Evolutionary conservation across 352 stramenopile genomes (phyloP).

Genomic region (Pythium rishiriense): DNA sequence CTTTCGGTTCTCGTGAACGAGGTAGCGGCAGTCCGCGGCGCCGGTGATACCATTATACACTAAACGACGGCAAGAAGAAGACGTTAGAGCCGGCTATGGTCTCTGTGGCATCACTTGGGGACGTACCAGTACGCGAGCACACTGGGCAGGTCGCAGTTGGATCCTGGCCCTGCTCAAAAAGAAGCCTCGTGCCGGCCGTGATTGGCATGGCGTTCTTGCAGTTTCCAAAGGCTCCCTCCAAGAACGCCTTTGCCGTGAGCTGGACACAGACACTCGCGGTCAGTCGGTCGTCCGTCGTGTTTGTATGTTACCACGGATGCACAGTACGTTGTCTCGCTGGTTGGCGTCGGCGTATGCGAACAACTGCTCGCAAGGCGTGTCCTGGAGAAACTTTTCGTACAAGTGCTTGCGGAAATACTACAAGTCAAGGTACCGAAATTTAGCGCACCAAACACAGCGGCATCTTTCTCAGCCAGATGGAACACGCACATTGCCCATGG

Average conservation of each 20-base stretch:
- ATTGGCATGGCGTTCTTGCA: constrained; percentile 61
- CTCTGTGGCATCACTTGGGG: no score
- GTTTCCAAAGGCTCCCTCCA: constrained; percentile 48
- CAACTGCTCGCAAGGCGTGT: constrained; percentile 47
- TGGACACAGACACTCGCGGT: no score
- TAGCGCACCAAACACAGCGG: no score
- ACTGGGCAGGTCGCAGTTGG: constrained; percentile 65
- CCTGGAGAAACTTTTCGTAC: constrained; percentile 59
- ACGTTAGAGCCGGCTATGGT: no score
- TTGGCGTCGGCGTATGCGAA: constrained; percentile 76
- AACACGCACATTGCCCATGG: constrained; percentile 64
- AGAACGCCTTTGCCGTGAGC: constrained; percentile 67
- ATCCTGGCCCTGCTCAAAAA: constrained; percentile 79
- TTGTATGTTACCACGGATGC: neutral
- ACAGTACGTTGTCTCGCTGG: constrained; percentile 66
- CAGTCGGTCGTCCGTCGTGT: no score
- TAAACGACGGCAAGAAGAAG: neutral
- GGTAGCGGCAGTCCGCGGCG: constrained; percentile 53
- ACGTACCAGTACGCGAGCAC: constrained; percentile 56
- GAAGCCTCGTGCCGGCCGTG: constrained; percentile 50
- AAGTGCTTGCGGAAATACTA: constrained; percentile 76
- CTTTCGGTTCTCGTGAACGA: constrained; percentile 55
- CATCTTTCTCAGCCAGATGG: no score
- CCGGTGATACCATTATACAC: constrained; percentile 75
- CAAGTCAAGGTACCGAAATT: no score